Evolutionary conservation across 1,284 basidiomycete genomes (phyloP).

Genomic region (Ustilago trichophora): DNA sequence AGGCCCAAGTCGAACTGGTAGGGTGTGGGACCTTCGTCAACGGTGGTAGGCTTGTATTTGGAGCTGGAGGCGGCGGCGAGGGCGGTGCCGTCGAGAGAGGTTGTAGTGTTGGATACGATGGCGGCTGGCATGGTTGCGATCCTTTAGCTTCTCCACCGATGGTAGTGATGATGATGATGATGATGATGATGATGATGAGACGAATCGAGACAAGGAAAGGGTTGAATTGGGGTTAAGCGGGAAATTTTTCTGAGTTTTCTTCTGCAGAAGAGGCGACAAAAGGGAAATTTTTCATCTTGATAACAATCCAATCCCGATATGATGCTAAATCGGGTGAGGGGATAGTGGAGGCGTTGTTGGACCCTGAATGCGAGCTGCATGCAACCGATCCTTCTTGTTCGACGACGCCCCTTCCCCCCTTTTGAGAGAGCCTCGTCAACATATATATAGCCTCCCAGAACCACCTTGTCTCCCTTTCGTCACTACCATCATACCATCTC

Average conservation of each 20-base stretch:
- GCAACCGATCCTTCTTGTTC: too few relatives aligned
- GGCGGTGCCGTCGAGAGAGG: constrained; percentile 38
- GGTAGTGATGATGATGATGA: not conserved
- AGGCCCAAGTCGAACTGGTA: constrained; percentile 84
- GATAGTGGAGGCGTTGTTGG: too few relatives aligned
- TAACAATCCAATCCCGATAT: not conserved
- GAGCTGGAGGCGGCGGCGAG: constrained; percentile 34
- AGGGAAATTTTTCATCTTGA: constrained; percentile 36
- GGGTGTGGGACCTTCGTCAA: constrained; percentile 76
- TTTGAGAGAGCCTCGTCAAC: too few relatives aligned
- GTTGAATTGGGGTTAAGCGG: too few relatives aligned
- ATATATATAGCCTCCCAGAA: too few relatives aligned
- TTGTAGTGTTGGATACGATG: constrained; percentile 23
- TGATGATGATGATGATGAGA: not conserved
- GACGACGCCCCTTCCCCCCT: too few relatives aligned
- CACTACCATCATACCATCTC: not conserved
- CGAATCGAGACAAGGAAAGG: not conserved
- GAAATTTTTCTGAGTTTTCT: too few relatives aligned
- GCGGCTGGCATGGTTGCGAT: constrained; percentile 21
- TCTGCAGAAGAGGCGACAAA: too few relatives aligned
- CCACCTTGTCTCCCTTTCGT: not conserved
- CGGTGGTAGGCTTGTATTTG: constrained; percentile 46
- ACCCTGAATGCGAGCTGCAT: constrained; percentile 10
- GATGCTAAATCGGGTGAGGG: not conserved
- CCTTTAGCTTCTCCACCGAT: too few relatives aligned